Base-by-base conservation (phyloP, 495 filamentous ascomycete genomes). In the Xylaria cubensis region DNA sequence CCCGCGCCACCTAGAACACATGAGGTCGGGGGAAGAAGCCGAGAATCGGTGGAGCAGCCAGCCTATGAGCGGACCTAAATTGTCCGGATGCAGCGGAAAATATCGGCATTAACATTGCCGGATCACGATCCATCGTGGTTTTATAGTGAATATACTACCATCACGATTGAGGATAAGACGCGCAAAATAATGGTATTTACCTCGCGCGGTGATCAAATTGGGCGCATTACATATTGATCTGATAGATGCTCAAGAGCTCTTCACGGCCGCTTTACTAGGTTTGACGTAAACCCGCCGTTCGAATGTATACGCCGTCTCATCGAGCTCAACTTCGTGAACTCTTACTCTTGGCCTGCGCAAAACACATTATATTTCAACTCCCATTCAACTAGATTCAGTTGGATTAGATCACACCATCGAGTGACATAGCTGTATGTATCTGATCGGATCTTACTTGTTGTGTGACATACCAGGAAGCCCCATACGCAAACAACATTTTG, bases 251-350 rank as follows among this genome's bases (percentile, higher is more conserved):
- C 10, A 13, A 42, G 39, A 42, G 39, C 39, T 42, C 10, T 42
- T 9, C 1, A 12, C 9, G 39, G 39, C 39, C 39, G 39, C 8
- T 41, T 41, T 10, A 41, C 39, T 41, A 13, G 39, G 1, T 42
- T 42, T 9, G 39, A 13, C 10, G 39, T 13, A 42, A 42, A 2
- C 39, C 39, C 10, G 39, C 10, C 10, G 10, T 42, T 42, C 12
- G 9, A 42, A 42, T 13, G 10, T 42, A 41, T 41, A 10, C 39
- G 39, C 41, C 61, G 7, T 0, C 62, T 64, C 8, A 64, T 48
- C 24, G 62, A 42, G 24, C 41, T 64, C 62, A 42, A 64, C 34
- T 64, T 64, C 19, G 41, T 41, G 9, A 64, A 48, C 62, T 64
- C n/a, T 39, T 7, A 39, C 17, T 42, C 41, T 17, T 24, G 62